These are phyloP conservation scores for Nicotiana tomentosiformis DNA, from an alignment of 257 asterid species.

Conservation along the genomic window DNA sequence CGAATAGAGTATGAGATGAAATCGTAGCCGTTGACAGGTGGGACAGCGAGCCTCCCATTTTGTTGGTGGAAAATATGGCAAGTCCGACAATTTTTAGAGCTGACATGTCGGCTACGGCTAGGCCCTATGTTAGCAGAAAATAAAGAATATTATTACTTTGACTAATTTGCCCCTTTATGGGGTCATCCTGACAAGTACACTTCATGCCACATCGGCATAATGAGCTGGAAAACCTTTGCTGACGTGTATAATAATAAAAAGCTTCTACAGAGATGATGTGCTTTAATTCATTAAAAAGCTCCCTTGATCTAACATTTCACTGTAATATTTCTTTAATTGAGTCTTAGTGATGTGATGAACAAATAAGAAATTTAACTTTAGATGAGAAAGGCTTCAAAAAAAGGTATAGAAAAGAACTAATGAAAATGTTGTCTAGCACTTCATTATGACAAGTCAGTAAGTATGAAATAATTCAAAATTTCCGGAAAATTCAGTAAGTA, in stretches of 20 bases:
- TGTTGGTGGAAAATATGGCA: constrained; percentile 17
- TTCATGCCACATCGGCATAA: not conserved
- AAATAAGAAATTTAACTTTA: not conserved
- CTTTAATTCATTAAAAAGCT: not conserved
- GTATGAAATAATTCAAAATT: not conserved
- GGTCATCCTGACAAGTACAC: too few relatives aligned
- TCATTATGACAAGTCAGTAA: too few relatives aligned
- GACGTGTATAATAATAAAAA: not conserved
- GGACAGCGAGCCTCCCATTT: constrained; percentile 18
- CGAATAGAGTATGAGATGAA: not conserved
- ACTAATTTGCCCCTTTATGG: not conserved
- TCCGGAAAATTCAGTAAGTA: not conserved
- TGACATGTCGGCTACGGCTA: constrained; percentile 14
- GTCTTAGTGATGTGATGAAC: not conserved
- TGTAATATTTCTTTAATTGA: not conserved
- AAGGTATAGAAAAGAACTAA: not conserved
- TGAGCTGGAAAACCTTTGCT: not conserved
- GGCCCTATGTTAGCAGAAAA: not conserved
- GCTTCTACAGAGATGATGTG: not conserved
- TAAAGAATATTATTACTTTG: not conserved
- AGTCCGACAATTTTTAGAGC: constrained; percentile 13
- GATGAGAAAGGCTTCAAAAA: not conserved
- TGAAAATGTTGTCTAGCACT: not conserved
- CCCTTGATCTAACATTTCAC: not conserved
- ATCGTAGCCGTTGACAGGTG: constrained; percentile 13